A percentile compares a stretch with the other conserved stretches of the same genome.
Conservation (phyloP, 441 rosid genomes). For the Pelargonium exstipulatum region DNA sequence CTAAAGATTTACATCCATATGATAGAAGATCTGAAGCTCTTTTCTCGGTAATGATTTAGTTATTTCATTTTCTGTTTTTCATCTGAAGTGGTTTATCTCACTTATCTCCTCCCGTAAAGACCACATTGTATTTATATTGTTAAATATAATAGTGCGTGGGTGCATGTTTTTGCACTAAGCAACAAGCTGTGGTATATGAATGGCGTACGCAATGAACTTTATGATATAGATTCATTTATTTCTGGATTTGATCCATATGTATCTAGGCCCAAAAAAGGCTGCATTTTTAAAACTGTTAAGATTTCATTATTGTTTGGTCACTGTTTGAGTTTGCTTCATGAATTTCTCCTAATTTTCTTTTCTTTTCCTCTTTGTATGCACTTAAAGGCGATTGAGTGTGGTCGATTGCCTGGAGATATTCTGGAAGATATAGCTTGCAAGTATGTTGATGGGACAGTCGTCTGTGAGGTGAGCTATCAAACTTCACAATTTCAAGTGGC, state of each 20-base stretch:
- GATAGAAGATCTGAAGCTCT: conserved; percentile 80
- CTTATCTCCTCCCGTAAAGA: background rate
- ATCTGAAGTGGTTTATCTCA: conserved; percentile 13
- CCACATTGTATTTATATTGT: conserved; percentile 8
- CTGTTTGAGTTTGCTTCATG: background rate
- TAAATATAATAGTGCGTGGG: background rate
- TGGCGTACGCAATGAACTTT: background rate
- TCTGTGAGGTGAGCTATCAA: conserved; percentile 67
- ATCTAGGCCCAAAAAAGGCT: background rate
- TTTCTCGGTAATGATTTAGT: conserved; percentile 49
- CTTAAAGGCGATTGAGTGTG: conserved; percentile 82
- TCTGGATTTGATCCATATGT: background rate
- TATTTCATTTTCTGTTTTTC: conserved; percentile 14
- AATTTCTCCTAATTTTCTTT: conserved; percentile 8
- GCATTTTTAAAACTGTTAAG: background rate
- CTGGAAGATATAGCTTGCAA: conserved; percentile 75
- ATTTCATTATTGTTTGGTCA: background rate
- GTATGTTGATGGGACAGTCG: conserved; percentile 62
- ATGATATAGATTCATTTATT: too few species aligned
- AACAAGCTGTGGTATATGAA: background rate
- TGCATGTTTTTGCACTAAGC: background rate
- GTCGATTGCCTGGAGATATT: conserved; percentile 78
- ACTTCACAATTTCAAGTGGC: background rate
- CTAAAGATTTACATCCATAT: conserved; percentile 65
- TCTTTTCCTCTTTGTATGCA: conserved; percentile 7